Base-by-base conservation (phyloP, 352 stramenopile genomes). In the Phytophthora citrophthora region DNA sequence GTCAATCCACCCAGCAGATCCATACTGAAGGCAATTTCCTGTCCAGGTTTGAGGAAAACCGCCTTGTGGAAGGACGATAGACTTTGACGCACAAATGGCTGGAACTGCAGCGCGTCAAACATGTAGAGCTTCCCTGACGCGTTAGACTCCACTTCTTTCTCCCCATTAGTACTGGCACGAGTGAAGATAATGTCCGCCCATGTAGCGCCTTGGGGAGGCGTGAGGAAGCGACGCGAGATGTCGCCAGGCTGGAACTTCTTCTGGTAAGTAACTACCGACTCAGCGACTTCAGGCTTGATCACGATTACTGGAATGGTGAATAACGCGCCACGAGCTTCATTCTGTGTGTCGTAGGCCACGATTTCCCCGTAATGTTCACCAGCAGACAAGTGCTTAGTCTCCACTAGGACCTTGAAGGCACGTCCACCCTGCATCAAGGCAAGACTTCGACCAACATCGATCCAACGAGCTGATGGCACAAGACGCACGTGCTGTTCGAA, bases 251-350 rank as follows among this genome's bases (percentile, higher is more conserved):
- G 62, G 66, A 93, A 77, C 13, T 73, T 48, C 52, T 77, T 81
- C 54, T 77, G 73, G 63, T 85, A 89, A 12, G 50, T 41, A 16
- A 82, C 58, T 1, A 83, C 70, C 1, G 76, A 75, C 15, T 61
- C 41, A 18, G 46, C 52, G 0, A 72, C 29, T 70, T 98, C 83
- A 0, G 90, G 87, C 65, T 94, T 94, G 44, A 97, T 86, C 15
- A 98, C 83, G 23, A 79, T 95, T 29, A 99, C 91, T 0, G 95
- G 95, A 31, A 98, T 87, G 34, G 70, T 84, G 59, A 98, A 99
- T 13, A 98, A 29, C 4, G 86, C 54, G 0, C 90, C 91, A 24
- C 79, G 71, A 39, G 63, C 61, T 32, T 85, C 69, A 47, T 95
- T 79, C 47, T 79, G 68, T 12, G 79, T 81, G 63, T 94, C 84